Base-by-base conservation (phyloP, 139 green algal genomes). In the Chlamydomonas schloesseri region DNA sequence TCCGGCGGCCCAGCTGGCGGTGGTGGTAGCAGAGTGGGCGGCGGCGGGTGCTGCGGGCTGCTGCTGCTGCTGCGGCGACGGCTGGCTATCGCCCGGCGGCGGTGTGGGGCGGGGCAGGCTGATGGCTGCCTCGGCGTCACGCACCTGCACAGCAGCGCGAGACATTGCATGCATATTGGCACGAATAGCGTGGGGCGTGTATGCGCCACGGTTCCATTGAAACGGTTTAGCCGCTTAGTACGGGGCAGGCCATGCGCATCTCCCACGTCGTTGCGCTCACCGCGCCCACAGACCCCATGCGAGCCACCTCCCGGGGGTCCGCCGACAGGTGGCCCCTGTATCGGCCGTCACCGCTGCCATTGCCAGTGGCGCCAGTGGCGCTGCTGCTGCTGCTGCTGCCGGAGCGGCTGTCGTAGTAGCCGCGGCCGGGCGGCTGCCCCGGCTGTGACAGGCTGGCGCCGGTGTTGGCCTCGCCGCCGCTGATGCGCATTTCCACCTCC, bases 251-350 rank as follows among this genome's bases (percentile, higher is more conserved):
- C n/a, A n/a, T n/a, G n/a, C n/a, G n/a, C n/a, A n/a, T n/a, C n/a
- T n/a, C n/a, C n/a, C n/a, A n/a, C n/a, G n/a, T n/a, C n/a, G n/a
- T n/a, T n/a, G n/a, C 67, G 15, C 75, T 58, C 60, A 83, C 76
- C 76, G 24, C 76, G 34, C 60, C 46, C 28, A 42, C 24, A 0
- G 76, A 83, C 0, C 76, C 76, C 76, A 83, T 42, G 28, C 15
- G 5, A 3, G 76, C 76, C n/a, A 23, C 60, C 37, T 15, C 46
- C 10, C 42, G 60, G 6, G 47, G 18, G 36, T 73, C 76, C 28
- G 76, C 60, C 10, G 60, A 60, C 60, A 83, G 26, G 62, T 83
- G 76, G 26, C 76, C 76, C 5, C 60, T 17, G 76, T 83, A 83
- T 24, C 33, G 2, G 60, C 60, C 60, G 60, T 24, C 60, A n/a